Evolutionary conservation across 2,329 filamentous ascomycete genomes (phyloP), one percentile per base, ranked within the genome.

Genomic region (Domatiomyces globalis): DNA sequence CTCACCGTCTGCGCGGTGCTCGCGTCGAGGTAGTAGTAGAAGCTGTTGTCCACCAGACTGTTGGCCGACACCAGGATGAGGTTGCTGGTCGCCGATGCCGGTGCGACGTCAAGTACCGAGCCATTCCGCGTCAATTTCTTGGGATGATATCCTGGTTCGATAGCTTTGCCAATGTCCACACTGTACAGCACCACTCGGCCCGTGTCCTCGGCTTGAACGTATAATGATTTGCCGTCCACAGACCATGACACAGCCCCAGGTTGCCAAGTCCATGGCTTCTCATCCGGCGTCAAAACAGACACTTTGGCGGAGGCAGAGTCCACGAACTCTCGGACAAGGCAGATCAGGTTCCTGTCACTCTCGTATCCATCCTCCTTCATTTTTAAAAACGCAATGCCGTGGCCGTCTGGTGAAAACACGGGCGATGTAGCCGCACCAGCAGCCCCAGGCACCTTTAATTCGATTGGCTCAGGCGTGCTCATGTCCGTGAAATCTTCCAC

Each of bases 301-400:
- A 68, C 61, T 57, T 65, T 64, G 46, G 66, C 33, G 22, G 8
- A 2, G 17, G 3, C 25, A 20, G 46, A 49, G 45, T 63, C 66
- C 64, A 66, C 69, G 2, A 71, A 65, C 49, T 69, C 67, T 1
- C 67, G 67, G 18, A 70, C 65, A 49, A 70, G 65, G 18, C 71
- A 51, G 29, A 72, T 71, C 1, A 67, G 60, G 52, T 72, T 73
- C 56, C 71, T 36, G 20, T 80, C 76, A 49, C 80, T 73, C 66
- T 84, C 84, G 63, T 98, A 96, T 0, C 81, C 82, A 66, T 96
- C 89, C 0, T 82, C 81, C 75, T 90, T 92, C 82, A 98, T 98
- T 7, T 66, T 63, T 29, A 73, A 60, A 20, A 72, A 65, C 12
- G 68, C 70, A 52, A 73, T 63, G 2, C 66, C 66, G 49, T 67